phyloP scores from a whole-genome alignment of 805 yeast genomes.

The Pichia californica region DNA sequence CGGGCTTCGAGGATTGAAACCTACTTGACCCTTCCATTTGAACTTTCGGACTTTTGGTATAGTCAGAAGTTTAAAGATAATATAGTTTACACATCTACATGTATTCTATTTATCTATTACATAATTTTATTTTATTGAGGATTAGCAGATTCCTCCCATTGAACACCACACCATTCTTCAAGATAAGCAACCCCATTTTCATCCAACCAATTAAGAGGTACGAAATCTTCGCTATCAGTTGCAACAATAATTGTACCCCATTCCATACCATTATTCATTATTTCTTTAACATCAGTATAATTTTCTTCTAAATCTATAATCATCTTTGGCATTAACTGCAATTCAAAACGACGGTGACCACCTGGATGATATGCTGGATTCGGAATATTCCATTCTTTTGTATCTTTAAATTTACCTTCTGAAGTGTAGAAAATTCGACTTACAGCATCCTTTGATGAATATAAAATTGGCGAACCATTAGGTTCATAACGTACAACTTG shows the following conservation, averaged over 20 bases:
- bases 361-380: constrained; percentile 56
- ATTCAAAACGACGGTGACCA: constrained; percentile 60
- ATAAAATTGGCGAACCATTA: constrained; percentile 72
- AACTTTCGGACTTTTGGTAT: no score
- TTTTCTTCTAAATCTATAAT: constrained; percentile 67
- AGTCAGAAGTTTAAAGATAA: no score
- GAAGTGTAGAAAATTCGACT: constrained; percentile 35
- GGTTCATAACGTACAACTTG: constrained; percentile 85
- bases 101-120: no score
- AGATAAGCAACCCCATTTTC: constrained; percentile 17
- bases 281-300: constrained; percentile 32
- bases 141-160: constrained; percentile 19
- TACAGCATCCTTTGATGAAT: constrained; percentile 54
- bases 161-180: constrained; percentile 25
- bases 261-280: constrained; percentile 74
- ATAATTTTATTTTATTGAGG: no score
- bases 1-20: no score
- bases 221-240: constrained; percentile 34
- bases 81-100: no score
- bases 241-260: constrained; percentile 93
- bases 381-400: constrained; percentile 37
- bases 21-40: no score
- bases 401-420: constrained; percentile 20
- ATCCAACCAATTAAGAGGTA: constrained; percentile 14
- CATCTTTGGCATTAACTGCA: constrained; percentile 92